phyloP scores from a whole-genome alignment of 257 asterid species.

The Misopates orontium region DNA sequence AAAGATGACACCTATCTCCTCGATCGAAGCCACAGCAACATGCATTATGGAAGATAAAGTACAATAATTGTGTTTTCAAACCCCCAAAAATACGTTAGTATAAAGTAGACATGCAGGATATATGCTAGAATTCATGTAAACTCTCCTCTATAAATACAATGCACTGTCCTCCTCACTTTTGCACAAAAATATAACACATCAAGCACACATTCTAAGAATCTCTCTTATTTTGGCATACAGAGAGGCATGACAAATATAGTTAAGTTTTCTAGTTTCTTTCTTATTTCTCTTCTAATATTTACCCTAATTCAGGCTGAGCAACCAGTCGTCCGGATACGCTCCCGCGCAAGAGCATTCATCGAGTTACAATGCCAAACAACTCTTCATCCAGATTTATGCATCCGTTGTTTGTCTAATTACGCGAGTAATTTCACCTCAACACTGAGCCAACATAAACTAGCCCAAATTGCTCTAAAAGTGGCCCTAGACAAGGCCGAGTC shows the following conservation, averaged over 20 bases:
- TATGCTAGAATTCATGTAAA: neutral
- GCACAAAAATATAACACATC: neutral
- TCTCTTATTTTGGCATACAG: neutral
- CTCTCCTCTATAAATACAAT: neutral
- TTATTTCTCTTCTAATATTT: slow-evolving; percentile 23
- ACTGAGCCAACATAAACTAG: slow-evolving; percentile 26
- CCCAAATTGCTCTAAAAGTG: slow-evolving; percentile 30
- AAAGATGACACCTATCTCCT: neutral
- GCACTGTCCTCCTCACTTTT: too few species aligned
- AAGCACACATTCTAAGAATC: slow-evolving; percentile 8
- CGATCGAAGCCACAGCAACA: slow-evolving; percentile 5
- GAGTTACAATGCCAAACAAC: slow-evolving; percentile 28
- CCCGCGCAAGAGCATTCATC: slow-evolving; percentile 25
- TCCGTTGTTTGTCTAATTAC: slow-evolving; percentile 19
- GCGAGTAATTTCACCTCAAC: slow-evolving; percentile 17
- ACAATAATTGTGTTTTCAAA: too few species aligned
- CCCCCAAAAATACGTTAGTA: neutral
- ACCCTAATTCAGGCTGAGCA: slow-evolving; percentile 1
- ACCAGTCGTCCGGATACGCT: neutral
- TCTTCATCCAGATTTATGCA: slow-evolving; percentile 19
- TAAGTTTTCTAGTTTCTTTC: neutral
- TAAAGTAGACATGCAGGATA: neutral
- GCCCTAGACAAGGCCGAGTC: slow-evolving; percentile 23
- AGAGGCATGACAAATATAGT: slow-evolving; percentile 21
- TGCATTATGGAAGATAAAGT: neutral